These are phyloP conservation scores for Shiraia sp. DNA, from an alignment of 2,329 filamentous ascomycete genomes.

Conservation along the genomic window DNA sequence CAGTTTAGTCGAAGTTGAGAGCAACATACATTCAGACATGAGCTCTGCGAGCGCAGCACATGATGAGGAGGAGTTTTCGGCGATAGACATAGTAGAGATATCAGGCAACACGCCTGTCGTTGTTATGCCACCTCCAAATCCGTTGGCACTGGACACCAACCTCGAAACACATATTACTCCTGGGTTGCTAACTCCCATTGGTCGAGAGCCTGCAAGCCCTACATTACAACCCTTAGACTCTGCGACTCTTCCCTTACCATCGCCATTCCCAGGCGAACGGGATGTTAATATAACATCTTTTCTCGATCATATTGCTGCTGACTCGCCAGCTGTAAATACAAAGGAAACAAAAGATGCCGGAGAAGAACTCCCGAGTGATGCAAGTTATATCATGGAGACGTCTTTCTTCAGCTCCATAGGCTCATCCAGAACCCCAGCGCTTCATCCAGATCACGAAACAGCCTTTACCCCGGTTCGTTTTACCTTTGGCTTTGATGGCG, in stretches of 20 bases:
- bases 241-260: slow-evolving; percentile 42
- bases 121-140: slow-evolving; percentile 39
- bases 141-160: slow-evolving; percentile 28
- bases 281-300: slow-evolving; percentile 28
- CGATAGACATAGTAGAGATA: slow-evolving; percentile 1
- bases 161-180: slow-evolving; percentile 11
- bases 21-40: not conserved
- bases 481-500: slow-evolving; percentile 41
- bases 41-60: not conserved
- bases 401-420: slow-evolving; percentile 41
- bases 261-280: slow-evolving; percentile 41
- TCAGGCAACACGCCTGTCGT: slow-evolving; percentile 11
- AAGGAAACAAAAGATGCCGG: slow-evolving; percentile 7
- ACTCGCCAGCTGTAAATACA: slow-evolving; percentile 2
- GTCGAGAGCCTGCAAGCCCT: slow-evolving; percentile 39
- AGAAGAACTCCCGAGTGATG: slow-evolving; percentile 18
- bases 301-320: slow-evolving; percentile 24
- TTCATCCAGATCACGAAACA: slow-evolving; percentile 38
- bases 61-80: not conserved
- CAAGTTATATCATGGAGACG: slow-evolving; percentile 32
- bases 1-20: slow-evolving; percentile 1
- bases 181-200: slow-evolving; percentile 36
- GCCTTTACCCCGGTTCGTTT: slow-evolving; percentile 43
- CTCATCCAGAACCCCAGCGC: slow-evolving; percentile 23
- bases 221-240: slow-evolving; percentile 39